A percentile compares a stretch with the other conserved stretches of the same genome.
These are phyloP conservation scores for Stephania japonica DNA, from an alignment of 164 flowering plant genomes.

Conservation along the genomic window DNA sequence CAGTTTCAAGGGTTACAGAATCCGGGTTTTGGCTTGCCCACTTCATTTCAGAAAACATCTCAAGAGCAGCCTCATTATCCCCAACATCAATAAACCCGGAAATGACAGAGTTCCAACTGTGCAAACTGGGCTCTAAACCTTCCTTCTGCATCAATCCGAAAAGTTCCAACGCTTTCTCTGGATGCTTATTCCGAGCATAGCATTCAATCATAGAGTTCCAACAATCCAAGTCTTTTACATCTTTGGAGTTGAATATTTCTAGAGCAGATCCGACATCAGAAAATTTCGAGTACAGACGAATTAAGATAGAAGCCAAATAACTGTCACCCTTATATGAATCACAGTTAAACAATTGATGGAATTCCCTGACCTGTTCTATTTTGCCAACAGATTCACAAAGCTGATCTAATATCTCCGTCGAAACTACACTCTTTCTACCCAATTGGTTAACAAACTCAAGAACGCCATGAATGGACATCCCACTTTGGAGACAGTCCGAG, in stretches of 20 bases:
- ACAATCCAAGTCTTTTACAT: conserved; percentile 16
- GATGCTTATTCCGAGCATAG: conserved; percentile 18
- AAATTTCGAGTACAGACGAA: conserved; percentile 23
- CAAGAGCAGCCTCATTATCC: conserved; percentile 21
- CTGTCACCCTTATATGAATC: conserved; percentile 8
- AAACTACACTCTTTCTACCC: conserved; percentile 5
- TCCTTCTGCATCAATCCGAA: conserved; percentile 17
- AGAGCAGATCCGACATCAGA: conserved; percentile 16
- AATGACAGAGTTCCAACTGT: conserved; percentile 22
- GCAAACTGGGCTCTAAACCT: conserved; percentile 17
- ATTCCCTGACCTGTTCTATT: conserved; percentile 16
- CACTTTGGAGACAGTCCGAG: conserved; percentile 8
- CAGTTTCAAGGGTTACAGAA: conserved; percentile 8
- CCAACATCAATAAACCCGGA: conserved; percentile 15
- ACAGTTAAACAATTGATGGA: conserved; percentile 13
- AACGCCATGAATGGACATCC: conserved; percentile 8
- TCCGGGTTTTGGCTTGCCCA: conserved; percentile 20
- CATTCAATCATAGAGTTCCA: conserved; percentile 27
- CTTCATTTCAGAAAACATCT: conserved; percentile 18
- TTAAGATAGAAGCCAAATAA: conserved; percentile 15
- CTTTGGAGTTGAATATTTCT: conserved; percentile 16
- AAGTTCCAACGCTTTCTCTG: conserved; percentile 16
- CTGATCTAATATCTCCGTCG: conserved; percentile 11
- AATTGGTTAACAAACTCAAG: conserved; percentile 14
- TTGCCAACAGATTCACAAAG: conserved; percentile 14